Base-by-base conservation (phyloP, 352 stramenopile species). In the Phytopythium chamaehyphon region DNA sequence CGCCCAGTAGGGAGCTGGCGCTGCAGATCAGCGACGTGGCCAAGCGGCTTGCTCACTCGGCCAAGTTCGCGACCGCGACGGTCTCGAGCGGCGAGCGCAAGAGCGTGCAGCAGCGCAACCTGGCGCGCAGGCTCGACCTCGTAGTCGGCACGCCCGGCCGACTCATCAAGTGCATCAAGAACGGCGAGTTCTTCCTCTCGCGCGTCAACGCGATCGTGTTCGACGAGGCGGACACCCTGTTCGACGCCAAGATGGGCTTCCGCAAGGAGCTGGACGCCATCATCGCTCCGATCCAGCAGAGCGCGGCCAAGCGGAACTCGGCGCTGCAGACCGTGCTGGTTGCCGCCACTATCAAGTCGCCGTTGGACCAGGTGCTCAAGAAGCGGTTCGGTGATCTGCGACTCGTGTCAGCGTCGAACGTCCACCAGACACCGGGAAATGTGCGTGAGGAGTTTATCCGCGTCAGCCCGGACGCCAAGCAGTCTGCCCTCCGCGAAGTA, bases 191-290 rank as follows among this genome's bases (percentile, higher is more conserved):
- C 48, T 90, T 80, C 22, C 60, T 94, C n/a, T 92, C 81, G n/a
- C 71, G 66, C 3, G 67, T 92, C 37, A 55, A 72, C 33, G 88
- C 76, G 4, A 47, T 92, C 42, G 73, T 92, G 35, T 47, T 90
- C 7, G 83, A 94, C 51, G 83, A 94, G 52, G 83, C 83, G 8
- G 83, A 94, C 40, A 92, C 77, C 48, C 47, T 94, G 2, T 73
- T 94, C 18, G 82, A 92, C 51, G 76, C 74, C 39, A 92, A 90
- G 48, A 90, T 90, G 77, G 83, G 83, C 8, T 94, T 94, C 53
- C 69, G 73, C 3, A 75, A 62, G 21, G 77, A 90, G 52, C 57
- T 94, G 15, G 82, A 94, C 50, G 76, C 69, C 8, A 76, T 94
- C 18, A 59, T 94, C 14, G 61, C 49, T 1, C 67, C 79, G 1